These are phyloP conservation scores for Aspergillus novoparasiticus DNA, from an alignment of 2,329 filamentous ascomycete species.

Conservation along the genomic window DNA sequence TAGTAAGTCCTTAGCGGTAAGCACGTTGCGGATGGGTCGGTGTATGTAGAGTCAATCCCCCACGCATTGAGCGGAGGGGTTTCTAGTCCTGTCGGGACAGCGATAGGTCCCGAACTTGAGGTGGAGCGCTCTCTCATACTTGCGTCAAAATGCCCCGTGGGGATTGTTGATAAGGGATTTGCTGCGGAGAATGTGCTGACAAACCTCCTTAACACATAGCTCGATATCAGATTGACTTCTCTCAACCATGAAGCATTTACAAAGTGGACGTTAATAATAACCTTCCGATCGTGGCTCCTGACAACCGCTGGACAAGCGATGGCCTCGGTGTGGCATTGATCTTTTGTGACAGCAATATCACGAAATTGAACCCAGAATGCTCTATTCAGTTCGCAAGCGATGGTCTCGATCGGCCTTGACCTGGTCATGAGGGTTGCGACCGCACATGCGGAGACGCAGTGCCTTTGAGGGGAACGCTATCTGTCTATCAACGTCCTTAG, in stretches of 20 bases:
- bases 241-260: neutral
- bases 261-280: neutral
- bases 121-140: neutral
- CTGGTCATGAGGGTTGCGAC: neutral
- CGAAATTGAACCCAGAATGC: too few relatives aligned
- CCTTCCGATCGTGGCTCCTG: neutral
- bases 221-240: neutral
- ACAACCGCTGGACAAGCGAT: neutral
- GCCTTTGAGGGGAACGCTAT: neutral
- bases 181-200: neutral
- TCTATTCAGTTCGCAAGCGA: neutral
- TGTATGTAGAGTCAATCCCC: slow-evolving; percentile 1
- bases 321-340: neutral
- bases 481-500: neutral
- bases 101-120: neutral
- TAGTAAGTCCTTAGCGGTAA: neutral
- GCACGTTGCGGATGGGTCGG: neutral
- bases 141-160: neutral
- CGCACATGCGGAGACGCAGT: neutral
- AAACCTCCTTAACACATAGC: neutral
- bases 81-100: neutral
- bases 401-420: neutral
- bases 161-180: neutral
- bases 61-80: neutral
- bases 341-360: neutral